These are phyloP conservation scores for Globisporangium cederbergense DNA, from an alignment of 352 stramenopile species.

Conservation along the genomic window DNA sequence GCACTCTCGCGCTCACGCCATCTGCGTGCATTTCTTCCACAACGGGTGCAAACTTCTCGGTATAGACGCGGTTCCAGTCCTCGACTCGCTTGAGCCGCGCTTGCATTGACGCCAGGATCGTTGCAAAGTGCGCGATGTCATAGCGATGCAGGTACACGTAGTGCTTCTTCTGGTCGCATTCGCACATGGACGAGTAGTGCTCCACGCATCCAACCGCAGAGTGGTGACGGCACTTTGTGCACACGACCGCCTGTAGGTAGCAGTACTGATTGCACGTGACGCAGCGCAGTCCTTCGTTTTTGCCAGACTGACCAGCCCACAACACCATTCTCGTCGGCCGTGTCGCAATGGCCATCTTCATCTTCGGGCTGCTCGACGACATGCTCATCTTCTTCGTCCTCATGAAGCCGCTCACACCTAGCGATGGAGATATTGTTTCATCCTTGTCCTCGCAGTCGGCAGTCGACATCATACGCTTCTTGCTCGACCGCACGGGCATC, in stretches of 20 bases:
- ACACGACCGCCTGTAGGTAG: conserved; percentile 81
- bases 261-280: conserved; percentile 82
- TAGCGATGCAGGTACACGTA: conserved; percentile 68
- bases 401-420: conserved; percentile 11
- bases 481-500: conserved; percentile 10
- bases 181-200: conserved; percentile 77
- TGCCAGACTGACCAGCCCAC: conserved; percentile 78
- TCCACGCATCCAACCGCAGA: conserved; percentile 68
- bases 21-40: background rate
- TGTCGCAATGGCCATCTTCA: conserved; percentile 34
- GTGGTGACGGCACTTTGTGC: conserved; percentile 58
- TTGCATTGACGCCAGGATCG: conserved; percentile 30
- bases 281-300: conserved; percentile 71
- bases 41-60: conserved; percentile 18
- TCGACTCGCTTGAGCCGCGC: conserved; percentile 32
- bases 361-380: conserved; percentile 8
- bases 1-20: conserved; percentile 5
- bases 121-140: conserved; percentile 34
- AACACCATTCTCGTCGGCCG: conserved; percentile 71
- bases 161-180: conserved; percentile 47
- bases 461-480: conserved; percentile 20
- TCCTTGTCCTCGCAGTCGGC: conserved; percentile 26
- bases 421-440: conserved; percentile 26
- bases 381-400: conserved; percentile 21
- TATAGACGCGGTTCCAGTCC: conserved; percentile 39